Percentiles rank a stretch among this genome's conserved stretches.
These are phyloP conservation scores for Exophiala aquamarina DNA, from an alignment of 2,329 filamentous ascomycete species.

Conservation along the genomic window DNA sequence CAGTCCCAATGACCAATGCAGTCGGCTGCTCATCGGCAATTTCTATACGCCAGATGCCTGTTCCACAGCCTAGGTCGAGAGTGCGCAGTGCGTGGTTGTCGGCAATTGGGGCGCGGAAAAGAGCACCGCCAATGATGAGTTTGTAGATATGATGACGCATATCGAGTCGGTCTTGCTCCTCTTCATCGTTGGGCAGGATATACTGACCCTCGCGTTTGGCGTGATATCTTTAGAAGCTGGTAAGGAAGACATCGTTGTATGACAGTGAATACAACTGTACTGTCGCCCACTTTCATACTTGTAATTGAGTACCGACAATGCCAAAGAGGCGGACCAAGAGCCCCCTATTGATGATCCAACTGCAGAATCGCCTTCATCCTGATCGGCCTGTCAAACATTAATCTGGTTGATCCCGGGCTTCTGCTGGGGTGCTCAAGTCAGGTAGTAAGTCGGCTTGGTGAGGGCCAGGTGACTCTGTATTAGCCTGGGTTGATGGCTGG, in stretches of 20 bases:
- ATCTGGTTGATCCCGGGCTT: no score
- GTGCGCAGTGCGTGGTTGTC: not conserved
- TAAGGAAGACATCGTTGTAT: not conserved
- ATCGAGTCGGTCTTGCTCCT: not conserved
- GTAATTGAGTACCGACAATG: not conserved
- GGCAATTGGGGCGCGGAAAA: slow-evolving; percentile 5
- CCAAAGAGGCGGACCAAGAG: not conserved
- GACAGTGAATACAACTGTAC: not conserved
- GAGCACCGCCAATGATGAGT: slow-evolving; percentile 4
- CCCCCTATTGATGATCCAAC: not conserved
- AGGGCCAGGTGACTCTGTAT: no score
- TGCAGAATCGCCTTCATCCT: not conserved
- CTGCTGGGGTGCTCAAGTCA: no score
- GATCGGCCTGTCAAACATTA: not conserved
- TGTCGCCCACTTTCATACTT: slow-evolving; percentile 5
- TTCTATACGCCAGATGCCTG: slow-evolving; percentile 16
- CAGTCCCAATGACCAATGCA: slow-evolving; percentile 8
- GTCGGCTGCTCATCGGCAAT: slow-evolving; percentile 8
- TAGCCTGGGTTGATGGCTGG: no score
- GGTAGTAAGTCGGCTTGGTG: no score
- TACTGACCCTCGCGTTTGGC: slow-evolving; percentile 30
- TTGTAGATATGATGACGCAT: slow-evolving; percentile 3
- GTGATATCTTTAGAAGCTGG: slow-evolving; percentile 30
- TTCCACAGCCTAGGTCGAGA: slow-evolving; percentile 22
- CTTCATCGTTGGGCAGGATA: slow-evolving; percentile 36